phyloP scores from a whole-genome alignment of 805 yeast species.

The Komagataella phaffii region DNA sequence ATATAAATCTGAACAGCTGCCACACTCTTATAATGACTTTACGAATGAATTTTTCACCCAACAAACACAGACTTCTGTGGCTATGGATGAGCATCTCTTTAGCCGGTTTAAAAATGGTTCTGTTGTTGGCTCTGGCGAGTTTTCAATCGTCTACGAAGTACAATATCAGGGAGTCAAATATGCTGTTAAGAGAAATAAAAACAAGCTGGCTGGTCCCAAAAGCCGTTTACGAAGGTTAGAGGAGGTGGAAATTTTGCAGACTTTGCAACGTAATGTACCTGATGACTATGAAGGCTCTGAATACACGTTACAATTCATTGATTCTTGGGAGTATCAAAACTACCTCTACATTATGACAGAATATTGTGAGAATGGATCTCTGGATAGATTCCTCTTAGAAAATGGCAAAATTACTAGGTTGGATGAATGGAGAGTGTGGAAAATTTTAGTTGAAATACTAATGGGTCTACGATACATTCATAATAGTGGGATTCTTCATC shows the following conservation, averaged over 20 bases:
- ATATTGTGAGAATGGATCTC: conserved; percentile 82
- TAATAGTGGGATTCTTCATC: conserved; percentile 60
- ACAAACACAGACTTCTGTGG: conserved; percentile 5
- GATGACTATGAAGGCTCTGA: conserved; percentile 52
- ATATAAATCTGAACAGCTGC: neutral
- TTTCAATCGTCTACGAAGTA: conserved; percentile 79
- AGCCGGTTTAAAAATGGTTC: conserved; percentile 52
- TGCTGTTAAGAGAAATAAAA: conserved; percentile 82
- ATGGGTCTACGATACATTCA: conserved; percentile 77
- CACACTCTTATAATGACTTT: neutral
- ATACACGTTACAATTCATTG: conserved; percentile 64
- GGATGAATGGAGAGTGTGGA: conserved; percentile 98
- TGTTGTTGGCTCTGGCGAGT: conserved; percentile 75
- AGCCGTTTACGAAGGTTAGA: conserved; percentile 52
- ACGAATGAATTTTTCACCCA: neutral
- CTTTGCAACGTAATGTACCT: conserved; percentile 23
- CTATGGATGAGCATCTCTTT: conserved; percentile 27
- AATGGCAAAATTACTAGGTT: conserved; percentile 63
- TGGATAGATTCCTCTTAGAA: conserved; percentile 68
- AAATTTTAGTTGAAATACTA: conserved; percentile 73
- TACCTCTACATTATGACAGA: conserved; percentile 88
- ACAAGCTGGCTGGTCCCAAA: conserved; percentile 41
- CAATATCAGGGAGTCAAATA: conserved; percentile 51
- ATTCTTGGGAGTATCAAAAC: conserved; percentile 73
- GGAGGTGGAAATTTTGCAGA: conserved; percentile 60